Evolutionary conservation across 2,329 filamentous ascomycete species (phyloP), one percentile per base, ranked within the genome.

Genomic region (Diaporthe sp.): DNA sequence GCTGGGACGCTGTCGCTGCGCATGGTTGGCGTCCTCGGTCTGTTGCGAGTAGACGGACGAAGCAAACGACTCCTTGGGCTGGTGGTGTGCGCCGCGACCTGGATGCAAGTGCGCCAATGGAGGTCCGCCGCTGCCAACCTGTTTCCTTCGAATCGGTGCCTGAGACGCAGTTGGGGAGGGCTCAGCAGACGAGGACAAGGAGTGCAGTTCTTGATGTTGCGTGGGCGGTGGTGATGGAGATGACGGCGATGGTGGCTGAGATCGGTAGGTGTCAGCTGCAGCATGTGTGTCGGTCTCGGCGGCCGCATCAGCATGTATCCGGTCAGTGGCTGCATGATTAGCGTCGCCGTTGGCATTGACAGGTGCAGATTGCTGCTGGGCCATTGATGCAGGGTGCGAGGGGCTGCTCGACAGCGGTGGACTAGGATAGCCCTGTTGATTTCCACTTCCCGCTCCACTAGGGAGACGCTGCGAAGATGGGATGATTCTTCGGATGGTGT

Each of bases 341-440:
- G 71, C 58, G 47, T 17, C 47, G 60, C 49, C 37, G 49, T 65
- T 73, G 58, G 58, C 73, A 71, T 63, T 71, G 55, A 71, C 73
- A 60, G 57, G n/a, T 53, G 65, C 53, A 72, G 58, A 75, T 65
- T 71, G 63, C 15, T 58, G 51, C 22, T 49, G 51, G 53, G 31
- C 65, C 17, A 61, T 42, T 22, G 42, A 28, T 31, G 39, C 55
- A 44, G n/a, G 44, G 58, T 53, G 68, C 22, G 58, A 63, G 44
- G 77, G 76, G 42, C 81, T 82, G 53, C 81, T 82, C 13, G 85
- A 85, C 28, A 82, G 76, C 22, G 86, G 84, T 44, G 85, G 83
- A 76, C 83, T 86, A 17, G 85, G 84, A 74, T 85, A 85, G 39
- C 79, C 79, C 53, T 81, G 81, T 28, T 31, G 68, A 17, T 72